phyloP scores from a whole-genome alignment of 352 stramenopile species.

The Phytophthora macrochlamydospora region DNA sequence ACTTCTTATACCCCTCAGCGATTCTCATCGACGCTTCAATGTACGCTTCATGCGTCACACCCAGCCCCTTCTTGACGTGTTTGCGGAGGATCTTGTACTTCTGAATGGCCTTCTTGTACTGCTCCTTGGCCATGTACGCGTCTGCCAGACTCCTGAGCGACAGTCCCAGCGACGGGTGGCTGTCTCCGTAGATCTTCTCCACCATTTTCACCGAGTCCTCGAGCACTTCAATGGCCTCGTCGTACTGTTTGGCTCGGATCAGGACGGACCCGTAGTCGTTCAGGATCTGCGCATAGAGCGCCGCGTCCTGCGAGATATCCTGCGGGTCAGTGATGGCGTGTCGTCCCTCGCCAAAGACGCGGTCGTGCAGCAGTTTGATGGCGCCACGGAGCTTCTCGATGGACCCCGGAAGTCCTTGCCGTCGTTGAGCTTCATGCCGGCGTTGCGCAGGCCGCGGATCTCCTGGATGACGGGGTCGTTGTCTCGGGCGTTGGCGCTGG shows the following conservation, averaged over 20 bases:
- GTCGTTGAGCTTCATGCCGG: conserved; percentile 81
- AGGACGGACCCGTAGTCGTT: conserved; percentile 82
- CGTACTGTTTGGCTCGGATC: conserved; percentile 71
- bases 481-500: conserved; percentile 41
- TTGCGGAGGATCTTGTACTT: conserved; percentile 78
- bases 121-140: conserved; percentile 78
- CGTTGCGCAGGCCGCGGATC: conserved; percentile 74
- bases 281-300: conserved; percentile 78
- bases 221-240: conserved; percentile 79
- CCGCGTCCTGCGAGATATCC: conserved; percentile 72
- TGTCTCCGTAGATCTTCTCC: conserved; percentile 78
- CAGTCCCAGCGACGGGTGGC: conserved; percentile 79
- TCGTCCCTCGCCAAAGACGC: conserved; percentile 67
- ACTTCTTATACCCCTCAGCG: conserved; percentile 70
- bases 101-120: conserved; percentile 68
- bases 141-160: conserved; percentile 79
- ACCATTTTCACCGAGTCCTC: conserved; percentile 77
- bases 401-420: conserved; percentile 46
- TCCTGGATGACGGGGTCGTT: conserved; percentile 67
- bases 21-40: conserved; percentile 76
- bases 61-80: conserved; percentile 70
- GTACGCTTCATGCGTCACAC: conserved; percentile 72
- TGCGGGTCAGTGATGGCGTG: conserved; percentile 51
- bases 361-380: conserved; percentile 68
- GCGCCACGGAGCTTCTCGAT: conserved; percentile 73